phyloP scores from a whole-genome alignment of 495 filamentous ascomycete species.

The Lasiosphaeria ovina region DNA sequence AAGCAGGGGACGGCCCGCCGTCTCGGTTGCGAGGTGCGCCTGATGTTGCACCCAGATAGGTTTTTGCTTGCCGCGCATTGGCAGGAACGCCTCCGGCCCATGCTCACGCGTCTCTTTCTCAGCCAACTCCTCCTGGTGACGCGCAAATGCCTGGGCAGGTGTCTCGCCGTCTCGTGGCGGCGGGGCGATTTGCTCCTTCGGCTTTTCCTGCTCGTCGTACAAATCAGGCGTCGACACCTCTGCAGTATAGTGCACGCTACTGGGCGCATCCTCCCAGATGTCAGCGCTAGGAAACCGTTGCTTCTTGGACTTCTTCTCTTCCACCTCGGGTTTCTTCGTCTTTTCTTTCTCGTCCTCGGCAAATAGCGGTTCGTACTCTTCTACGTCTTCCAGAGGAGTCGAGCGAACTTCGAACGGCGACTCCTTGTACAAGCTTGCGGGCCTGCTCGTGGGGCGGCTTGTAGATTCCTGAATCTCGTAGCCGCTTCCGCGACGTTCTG shows the following conservation, averaged over 20 bases:
- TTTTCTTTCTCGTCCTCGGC: slow-evolving; percentile 65
- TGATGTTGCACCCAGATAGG: slow-evolving; percentile 45
- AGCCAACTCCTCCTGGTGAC: slow-evolving; percentile 54
- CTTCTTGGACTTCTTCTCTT: slow-evolving; percentile 54
- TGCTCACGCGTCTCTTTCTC: slow-evolving; percentile 43
- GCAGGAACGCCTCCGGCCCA: slow-evolving; percentile 45
- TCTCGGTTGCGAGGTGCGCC: slow-evolving; percentile 39
- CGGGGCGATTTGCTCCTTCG: slow-evolving; percentile 33
- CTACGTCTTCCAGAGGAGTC: slow-evolving; percentile 82
- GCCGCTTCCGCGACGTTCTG: slow-evolving; percentile 57
- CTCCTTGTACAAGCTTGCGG: slow-evolving; percentile 55
- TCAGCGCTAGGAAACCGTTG: slow-evolving; percentile 91
- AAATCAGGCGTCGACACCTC: slow-evolving; percentile 81
- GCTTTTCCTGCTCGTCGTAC: slow-evolving; percentile 54
- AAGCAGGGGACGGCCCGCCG: slow-evolving; percentile 43
- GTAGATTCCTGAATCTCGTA: slow-evolving; percentile 47
- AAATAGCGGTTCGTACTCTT: slow-evolving; percentile 95
- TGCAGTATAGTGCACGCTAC: slow-evolving; percentile 76
- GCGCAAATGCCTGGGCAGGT: slow-evolving; percentile 52
- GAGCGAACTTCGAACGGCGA: slow-evolving; percentile 47
- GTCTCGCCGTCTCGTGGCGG: slow-evolving; percentile 43
- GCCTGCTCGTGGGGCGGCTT: slow-evolving; percentile 72
- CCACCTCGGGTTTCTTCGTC: slow-evolving; percentile 43
- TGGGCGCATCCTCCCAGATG: slow-evolving; percentile 95
- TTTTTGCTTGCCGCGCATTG: slow-evolving; percentile 47